Evolutionary conservation across 164 flowering plant species (phyloP), one percentile per base, ranked within the genome.

Genomic region (Aristolochia contorta): DNA sequence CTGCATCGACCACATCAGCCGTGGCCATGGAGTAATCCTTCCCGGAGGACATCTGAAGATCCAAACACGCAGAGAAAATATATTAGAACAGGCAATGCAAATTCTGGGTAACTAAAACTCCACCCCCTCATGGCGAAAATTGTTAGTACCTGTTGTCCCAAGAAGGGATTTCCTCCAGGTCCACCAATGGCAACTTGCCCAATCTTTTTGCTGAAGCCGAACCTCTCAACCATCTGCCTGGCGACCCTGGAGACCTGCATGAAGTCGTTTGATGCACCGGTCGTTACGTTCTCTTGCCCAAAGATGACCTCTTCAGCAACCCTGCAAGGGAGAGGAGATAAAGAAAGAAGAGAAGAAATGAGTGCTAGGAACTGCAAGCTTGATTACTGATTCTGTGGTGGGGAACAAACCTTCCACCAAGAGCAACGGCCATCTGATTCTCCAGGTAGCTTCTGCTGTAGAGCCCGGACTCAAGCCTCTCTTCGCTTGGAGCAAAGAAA

Each of bases 21-120:
- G 98, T 93, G 46, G 97, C 97, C 98, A 93, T 93, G 27, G 97
- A 93, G 68, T 93, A 93, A 67, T 93, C 97, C 65, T 92, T 92
- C 65, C 84, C 93, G 54, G 90, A 71, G 0, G 98, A 87, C 97
- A 93, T 93, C 98, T 93, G 89, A 61, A 47, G 33, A 48, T 46
- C 24, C 21, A 59, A 56, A 48, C 6, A 4, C n/a, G 21, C 50
- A 49, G 47, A 56, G 10, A 8, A 49, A 2, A 49, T 16, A 2
- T 0, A 21, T 37, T 37, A 37, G 43, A 37, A 37, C 9, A 37
- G 30, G 2, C 2, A 5, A 27, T 2, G 30, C 30, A 27, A 27
- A 27, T 27, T 27, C 30, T 5, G 2, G 30, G 30, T 27, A 27
- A 27, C 30, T 27, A n/a, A n/a, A n/a, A n/a, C n/a, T n/a, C n/a